A percentile compares a stretch with the other conserved stretches of the same genome.
These are phyloP conservation scores for Diplodia mutila DNA, from an alignment of 2,329 filamentous ascomycete species.

Conservation along the genomic window DNA sequence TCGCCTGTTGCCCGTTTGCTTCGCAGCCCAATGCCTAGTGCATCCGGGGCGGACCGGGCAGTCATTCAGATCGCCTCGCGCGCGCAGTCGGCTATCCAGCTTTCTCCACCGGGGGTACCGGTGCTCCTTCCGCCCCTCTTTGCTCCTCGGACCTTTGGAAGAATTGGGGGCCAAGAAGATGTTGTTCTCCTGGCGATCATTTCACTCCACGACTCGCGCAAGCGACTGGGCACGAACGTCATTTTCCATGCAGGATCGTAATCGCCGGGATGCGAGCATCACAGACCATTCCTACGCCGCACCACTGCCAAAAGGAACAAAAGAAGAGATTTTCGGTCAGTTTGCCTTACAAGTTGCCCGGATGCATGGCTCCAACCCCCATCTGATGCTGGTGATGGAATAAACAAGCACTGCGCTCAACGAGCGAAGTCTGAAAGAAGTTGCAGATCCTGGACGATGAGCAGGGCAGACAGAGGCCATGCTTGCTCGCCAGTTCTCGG, in stretches of 20 bases:
- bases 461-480: neutral
- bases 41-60: neutral
- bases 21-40: neutral
- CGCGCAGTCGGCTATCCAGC: neutral
- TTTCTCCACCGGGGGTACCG: neutral
- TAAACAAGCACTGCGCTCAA: too few species aligned
- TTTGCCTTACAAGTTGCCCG: neutral
- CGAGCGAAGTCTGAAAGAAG: neutral
- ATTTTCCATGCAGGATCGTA: neutral
- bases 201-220: constrained; percentile 8
- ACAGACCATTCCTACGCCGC: neutral
- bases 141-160: too few species aligned
- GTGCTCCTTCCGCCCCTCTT: neutral
- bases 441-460: neutral
- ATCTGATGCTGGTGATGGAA: neutral
- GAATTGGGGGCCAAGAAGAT: neutral
- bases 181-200: constrained; percentile 11
- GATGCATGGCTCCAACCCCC: neutral
- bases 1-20: neutral
- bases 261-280: neutral
- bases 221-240: neutral
- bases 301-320: neutral
- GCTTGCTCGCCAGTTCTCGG: neutral
- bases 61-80: neutral
- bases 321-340: neutral